Evolutionary conservation across 805 yeast species (phyloP).

Genomic region (Starmerella etchellsii): DNA sequence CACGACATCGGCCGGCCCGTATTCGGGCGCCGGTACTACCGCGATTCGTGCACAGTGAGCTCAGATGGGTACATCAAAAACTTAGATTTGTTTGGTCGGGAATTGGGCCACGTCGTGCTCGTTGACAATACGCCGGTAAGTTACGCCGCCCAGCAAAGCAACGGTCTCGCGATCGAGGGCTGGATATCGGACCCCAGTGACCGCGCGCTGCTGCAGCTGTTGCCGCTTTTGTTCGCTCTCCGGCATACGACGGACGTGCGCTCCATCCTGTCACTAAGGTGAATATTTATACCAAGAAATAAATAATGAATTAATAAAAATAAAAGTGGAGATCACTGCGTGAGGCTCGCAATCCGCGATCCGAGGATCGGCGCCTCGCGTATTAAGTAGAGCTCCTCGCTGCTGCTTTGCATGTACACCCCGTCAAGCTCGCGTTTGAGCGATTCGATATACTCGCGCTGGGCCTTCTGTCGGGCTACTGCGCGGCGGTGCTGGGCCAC

Average conservation of each 20-base stretch:
- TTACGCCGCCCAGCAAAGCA: conserved; percentile 68
- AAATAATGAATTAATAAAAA: too few relatives aligned
- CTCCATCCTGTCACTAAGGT: conserved; percentile 56
- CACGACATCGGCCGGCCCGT: conserved; percentile 32
- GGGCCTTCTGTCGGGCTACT: background rate
- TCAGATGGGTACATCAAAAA: conserved; percentile 71
- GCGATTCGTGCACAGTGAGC: conserved; percentile 60
- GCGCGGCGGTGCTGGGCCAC: conserved; percentile 1
- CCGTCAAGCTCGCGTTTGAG: conserved; percentile 1
- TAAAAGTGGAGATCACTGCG: background rate
- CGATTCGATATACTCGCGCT: background rate
- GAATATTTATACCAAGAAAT: background rate
- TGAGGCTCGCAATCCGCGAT: background rate
- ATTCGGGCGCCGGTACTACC: conserved; percentile 52
- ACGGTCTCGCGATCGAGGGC: conserved; percentile 89
- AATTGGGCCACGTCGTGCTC: conserved; percentile 55
- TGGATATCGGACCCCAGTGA: conserved; percentile 97
- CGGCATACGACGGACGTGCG: conserved; percentile 78
- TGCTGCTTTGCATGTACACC: background rate
- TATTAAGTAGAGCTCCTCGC: background rate
- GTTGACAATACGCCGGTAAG: conserved; percentile 90
- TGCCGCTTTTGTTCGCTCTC: conserved; percentile 68
- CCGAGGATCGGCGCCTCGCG: background rate
- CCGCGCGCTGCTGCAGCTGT: conserved; percentile 60
- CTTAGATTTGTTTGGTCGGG: conserved; percentile 38